phyloP scores from a whole-genome alignment of 1,284 basidiomycete species.

The Tranzscheliella williamsii region DNA sequence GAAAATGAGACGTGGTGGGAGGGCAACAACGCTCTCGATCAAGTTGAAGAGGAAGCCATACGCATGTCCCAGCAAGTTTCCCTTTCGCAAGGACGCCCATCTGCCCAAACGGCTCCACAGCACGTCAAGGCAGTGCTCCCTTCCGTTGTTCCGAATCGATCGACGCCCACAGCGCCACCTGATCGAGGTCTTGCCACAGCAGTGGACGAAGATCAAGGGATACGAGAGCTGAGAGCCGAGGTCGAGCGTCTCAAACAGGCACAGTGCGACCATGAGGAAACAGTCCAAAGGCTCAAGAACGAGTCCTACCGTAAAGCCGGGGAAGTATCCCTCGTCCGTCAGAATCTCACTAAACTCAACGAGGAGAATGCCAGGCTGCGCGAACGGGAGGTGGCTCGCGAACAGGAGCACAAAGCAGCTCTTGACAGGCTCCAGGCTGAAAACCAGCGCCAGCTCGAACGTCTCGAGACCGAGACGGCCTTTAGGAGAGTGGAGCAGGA shows the following conservation, averaged over 20 bases:
- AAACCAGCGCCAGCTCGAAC: slow-evolving; percentile 36
- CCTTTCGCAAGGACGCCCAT: slow-evolving; percentile 5
- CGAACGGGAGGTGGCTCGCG: slow-evolving; percentile 32
- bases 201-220: slow-evolving; percentile 6
- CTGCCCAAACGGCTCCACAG: neutral
- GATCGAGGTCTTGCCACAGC: neutral
- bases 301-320: slow-evolving; percentile 42
- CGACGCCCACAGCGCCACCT: neutral
- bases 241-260: slow-evolving; percentile 18
- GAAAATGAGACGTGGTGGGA: slow-evolving; percentile 40
- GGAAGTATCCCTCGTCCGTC: slow-evolving; percentile 45
- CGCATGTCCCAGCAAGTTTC: slow-evolving; percentile 39
- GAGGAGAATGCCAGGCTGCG: slow-evolving; percentile 37
- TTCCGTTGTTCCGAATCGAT: neutral
- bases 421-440: slow-evolving; percentile 42
- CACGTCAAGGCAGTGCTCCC: neutral
- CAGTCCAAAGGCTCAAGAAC: slow-evolving; percentile 28
- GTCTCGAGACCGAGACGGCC: slow-evolving; percentile 44
- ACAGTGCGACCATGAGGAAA: slow-evolving; percentile 36
- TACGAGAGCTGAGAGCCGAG: slow-evolving; percentile 25
- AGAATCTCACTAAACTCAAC: slow-evolving; percentile 43
- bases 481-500: slow-evolving; percentile 53
- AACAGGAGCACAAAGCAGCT: slow-evolving; percentile 30
- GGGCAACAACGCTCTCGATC: slow-evolving; percentile 24
- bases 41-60: slow-evolving; percentile 34